Evolutionary conservation across 495 filamentous ascomycete species (phyloP), one percentile per base, ranked within the genome.

Genomic region (Podospora comata): DNA sequence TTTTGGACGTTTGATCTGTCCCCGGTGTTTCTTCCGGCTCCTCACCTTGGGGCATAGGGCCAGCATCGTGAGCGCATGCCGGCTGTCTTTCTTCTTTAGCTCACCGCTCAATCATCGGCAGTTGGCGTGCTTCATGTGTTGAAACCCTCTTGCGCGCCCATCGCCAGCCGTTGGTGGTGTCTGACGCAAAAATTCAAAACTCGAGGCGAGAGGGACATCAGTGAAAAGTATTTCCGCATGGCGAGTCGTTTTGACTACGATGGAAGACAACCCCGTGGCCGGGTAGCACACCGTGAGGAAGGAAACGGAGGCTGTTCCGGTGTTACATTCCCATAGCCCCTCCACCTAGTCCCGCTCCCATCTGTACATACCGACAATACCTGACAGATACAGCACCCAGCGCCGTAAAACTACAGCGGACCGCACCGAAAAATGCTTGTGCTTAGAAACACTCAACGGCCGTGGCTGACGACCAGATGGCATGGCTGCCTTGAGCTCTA

Each of bases 91-190:
- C 34, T 62, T 44, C 9, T 64, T 67, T 63, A 18, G 13, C 28
- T 63, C 68, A 69, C 68, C 68, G 68, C 68, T 59, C 62, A 2
- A 39, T 66, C 53, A 62, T 58, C 63, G 64, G 30, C 23, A 53
- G 20, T 26, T 20, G 23, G 55, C 18, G 55, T 58, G 19, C 55
- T 58, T 58, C 55, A 58, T 58, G 55, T 58, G 55, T 26, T 58
- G 55, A 58, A 58, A 58, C 55, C 55, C 23, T 26, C 39, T 48
- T 48, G 39, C 13, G 39, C 13, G 39, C 39, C 39, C 39, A 48
- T 48, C 39, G 13, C 39, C 13, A 48, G 39, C 9, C 39, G 15
- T 16, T 48, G 23, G 23, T 23, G 23, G 39, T 48, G 39, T 48
- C 13, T 48, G 39, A 48, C 9, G 39, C 39, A 48, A 39, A 39